phyloP scores from a whole-genome alignment of 345 rosid genomes.

The Eutrema heterophyllum region DNA sequence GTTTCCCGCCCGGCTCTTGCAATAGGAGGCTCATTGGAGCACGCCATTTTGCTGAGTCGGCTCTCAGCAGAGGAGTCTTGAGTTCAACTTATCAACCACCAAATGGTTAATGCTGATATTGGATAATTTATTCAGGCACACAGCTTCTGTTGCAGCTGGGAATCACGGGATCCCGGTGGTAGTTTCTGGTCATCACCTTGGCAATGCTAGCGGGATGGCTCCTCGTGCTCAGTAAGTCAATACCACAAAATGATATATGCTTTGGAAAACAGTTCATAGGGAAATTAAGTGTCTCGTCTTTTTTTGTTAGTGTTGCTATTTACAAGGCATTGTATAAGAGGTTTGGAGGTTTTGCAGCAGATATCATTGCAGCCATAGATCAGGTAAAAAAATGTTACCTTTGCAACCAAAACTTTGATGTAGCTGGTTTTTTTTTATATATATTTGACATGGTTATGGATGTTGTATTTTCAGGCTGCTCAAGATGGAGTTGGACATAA shows the following conservation, averaged over 20 bases:
- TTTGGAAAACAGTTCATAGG: not conserved
- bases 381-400: constrained; percentile 48
- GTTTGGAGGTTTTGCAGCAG: constrained; percentile 98
- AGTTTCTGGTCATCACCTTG: constrained; percentile 83
- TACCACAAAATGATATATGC: not conserved
- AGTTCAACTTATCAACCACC: constrained; percentile 12
- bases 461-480: constrained; percentile 58
- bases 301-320: constrained; percentile 69
- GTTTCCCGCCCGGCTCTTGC: constrained; percentile 98
- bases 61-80: constrained; percentile 93
- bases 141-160: constrained; percentile 97
- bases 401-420: not conserved
- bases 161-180: constrained; percentile 88
- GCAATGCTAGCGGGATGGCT: no score
- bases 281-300: constrained; percentile 1
- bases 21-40: constrained; percentile 95
- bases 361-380: constrained; percentile 97
- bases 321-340: constrained; percentile 91
- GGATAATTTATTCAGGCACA: constrained; percentile 57
- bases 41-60: constrained; percentile 97
- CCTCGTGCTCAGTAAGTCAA: constrained; percentile 83
- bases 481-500: constrained; percentile 96
- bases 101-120: not conserved
- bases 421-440: not conserved
- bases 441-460: constrained; percentile 1